Evolutionary conservation across 176 grass and related monocot species (phyloP), one percentile per base, ranked within the genome.

Genomic region (Aechmea fasciata): DNA sequence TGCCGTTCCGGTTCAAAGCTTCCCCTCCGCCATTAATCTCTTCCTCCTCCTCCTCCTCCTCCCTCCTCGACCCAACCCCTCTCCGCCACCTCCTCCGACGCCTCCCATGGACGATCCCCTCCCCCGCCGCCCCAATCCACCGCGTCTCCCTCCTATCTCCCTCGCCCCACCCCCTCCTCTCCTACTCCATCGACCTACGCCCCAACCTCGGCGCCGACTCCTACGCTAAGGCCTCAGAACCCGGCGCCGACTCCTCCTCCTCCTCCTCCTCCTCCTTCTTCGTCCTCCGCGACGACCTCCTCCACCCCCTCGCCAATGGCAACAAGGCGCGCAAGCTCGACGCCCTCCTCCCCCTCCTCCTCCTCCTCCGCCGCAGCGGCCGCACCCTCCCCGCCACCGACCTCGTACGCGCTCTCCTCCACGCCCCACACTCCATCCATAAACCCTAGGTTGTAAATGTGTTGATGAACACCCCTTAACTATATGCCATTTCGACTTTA

Each of bases 261-360:
- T 96, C 69, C 81, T 96, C 64, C 78, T 96, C 73, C 89, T n/a
- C n/a, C 11, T 76, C 48, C 24, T 96, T 96, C 74, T 65, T 83
- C 13, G 65, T 96, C 66, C 77, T 86, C 33, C 83, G 89, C 8
- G 93, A 92, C 72, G 89, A 96, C 69, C 81, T 96, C 64, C 78
- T 96, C 73, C 89, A 96, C n/a, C 89, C 93, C 13, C 71, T 96
- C 52, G 76, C 82, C 11, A 96, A 92, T 65, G 89, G 93, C 47
- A 96, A 96, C 78, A 96, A 96, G 86, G 81, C 93, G 49, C 89
- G 86, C 25, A 96, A 96, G 81, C 89, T 96, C 33, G 89, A 96
- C 69, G 86, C 89, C 25, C 79, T 96, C 24, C 80, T 92, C 48
- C 93, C 88, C 25, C 75, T 90, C 72, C 78, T 92, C 69, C 81